Evolutionary conservation across 305 asterid species (phyloP), one percentile per base, ranked within the genome.

Genomic region (Solanum chacoense): DNA sequence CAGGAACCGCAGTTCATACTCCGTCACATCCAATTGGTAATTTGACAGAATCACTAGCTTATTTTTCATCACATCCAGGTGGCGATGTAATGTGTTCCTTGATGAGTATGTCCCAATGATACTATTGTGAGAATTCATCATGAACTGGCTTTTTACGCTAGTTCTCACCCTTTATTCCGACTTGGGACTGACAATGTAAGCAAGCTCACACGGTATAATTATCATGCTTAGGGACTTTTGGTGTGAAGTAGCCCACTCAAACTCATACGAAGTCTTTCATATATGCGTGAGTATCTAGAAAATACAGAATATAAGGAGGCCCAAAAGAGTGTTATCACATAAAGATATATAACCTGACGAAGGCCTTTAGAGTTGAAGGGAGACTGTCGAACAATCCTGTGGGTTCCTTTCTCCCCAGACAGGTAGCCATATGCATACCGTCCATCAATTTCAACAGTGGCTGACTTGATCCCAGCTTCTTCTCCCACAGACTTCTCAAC

Each of bases 361-460:
- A 97, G 98, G 86, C 98, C 99, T 93, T 97, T 97, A 85, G 99
- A 77, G 75, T 97, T 97, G 93, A 97, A 97, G 91, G 99, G 99
- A 36, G 99, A 97, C 90, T 95, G 98, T 50, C 98, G 91, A 20
- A 97, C 99, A 45, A 97, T 94, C 22, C 98, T 94, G 91, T 97
- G 99, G 87, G 99, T 97, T 88, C 99, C 99, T 92, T 97, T 97
- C 94, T 97, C 99, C 67, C 99, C 99, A 85, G 98, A 95, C 87
- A 97, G 90, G 91, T 96, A 96, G 18, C 99, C 99, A 87, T 97
- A 96, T 9, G 96, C 99, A 90, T 97, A 94, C 20, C 94, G 94
- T 18, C 99, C 99, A 88, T 96, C 98, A 80, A 97, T 89, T 93
- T 97, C 99, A 87, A 97, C 88, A 31, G 98, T 93, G 73, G 99